phyloP scores from a whole-genome alignment of 495 filamentous ascomycete genomes.

The Hyaloscypha finlandica region DNA sequence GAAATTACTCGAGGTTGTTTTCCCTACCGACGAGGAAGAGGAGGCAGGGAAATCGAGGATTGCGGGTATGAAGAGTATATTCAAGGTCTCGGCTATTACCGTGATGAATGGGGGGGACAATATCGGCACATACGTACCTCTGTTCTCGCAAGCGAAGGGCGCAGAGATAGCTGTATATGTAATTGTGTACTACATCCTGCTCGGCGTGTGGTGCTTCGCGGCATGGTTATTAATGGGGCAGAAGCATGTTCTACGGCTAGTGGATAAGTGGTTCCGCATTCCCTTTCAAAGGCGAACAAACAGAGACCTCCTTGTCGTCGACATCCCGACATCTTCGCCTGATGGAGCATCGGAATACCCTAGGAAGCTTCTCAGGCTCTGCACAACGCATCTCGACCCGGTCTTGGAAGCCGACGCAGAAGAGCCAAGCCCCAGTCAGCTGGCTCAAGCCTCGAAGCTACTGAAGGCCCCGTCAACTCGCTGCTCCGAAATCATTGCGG shows the following conservation, averaged over 20 bases:
- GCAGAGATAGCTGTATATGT: constrained; percentile 28
- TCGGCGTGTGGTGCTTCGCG: constrained; percentile 26
- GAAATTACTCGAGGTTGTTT: constrained; percentile 13
- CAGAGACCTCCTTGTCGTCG: too few species aligned
- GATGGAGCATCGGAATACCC: too few species aligned
- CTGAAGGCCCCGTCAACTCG: constrained; percentile 17
- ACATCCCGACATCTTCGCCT: too few species aligned
- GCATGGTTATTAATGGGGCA: constrained; percentile 23
- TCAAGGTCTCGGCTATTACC: constrained; percentile 23
- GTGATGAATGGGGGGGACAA: constrained; percentile 28
- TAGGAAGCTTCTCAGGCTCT: too few species aligned
- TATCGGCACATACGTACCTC: constrained; percentile 25
- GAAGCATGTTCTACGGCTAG: background rate
- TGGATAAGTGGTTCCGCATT: background rate
- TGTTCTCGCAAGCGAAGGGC: constrained; percentile 28
- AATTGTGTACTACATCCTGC: constrained; percentile 23
- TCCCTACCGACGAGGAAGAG: constrained; percentile 8
- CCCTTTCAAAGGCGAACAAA: too few species aligned
- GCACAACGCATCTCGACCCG: too few species aligned
- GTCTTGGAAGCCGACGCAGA: too few species aligned
- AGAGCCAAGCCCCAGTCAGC: constrained; percentile 18
- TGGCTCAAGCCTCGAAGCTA: constrained; percentile 21
- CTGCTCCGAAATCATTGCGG: constrained; percentile 19
- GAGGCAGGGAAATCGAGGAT: constrained; percentile 1
- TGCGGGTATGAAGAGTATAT: constrained; percentile 10